Conservation (phyloP, 148 eudicot genomes). For the Fagopyrum tataricum region DNA sequence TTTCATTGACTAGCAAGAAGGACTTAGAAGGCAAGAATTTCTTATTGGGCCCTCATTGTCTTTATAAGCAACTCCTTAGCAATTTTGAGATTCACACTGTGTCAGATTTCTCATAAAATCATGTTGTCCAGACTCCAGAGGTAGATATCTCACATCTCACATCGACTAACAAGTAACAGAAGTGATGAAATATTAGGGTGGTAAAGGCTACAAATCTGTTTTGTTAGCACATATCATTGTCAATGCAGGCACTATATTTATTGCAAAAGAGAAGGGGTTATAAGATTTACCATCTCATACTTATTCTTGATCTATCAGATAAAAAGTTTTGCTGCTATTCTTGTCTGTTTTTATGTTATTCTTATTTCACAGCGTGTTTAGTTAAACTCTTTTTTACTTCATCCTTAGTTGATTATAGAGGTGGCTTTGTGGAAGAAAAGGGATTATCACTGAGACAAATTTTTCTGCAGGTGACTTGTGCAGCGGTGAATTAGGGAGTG, state of each 20-base stretch:
- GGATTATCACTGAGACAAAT: neutral
- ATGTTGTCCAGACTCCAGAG: neutral
- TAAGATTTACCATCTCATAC: neutral
- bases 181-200: too few relatives aligned
- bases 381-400: neutral
- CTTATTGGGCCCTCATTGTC: neutral
- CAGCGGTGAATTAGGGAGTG: slow-evolving; percentile 4
- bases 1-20: neutral
- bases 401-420: neutral
- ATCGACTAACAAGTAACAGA: too few relatives aligned
- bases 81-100: neutral
- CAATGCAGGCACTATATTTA: neutral
- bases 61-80: neutral
- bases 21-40: neutral
- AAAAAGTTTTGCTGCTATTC: neutral
- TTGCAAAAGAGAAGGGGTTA: neutral
- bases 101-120: neutral
- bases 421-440: neutral
- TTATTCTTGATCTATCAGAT: neutral
- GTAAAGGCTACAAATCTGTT: too few relatives aligned
- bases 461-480: slow-evolving; percentile 1
- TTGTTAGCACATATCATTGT: neutral
- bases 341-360: neutral
- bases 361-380: neutral
- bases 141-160: too few relatives aligned